Percentiles rank a stretch among this genome's conserved stretches.
phyloP scores from a whole-genome alignment of 768 basidiomycete species.

The Guyanaporus albipodus region DNA sequence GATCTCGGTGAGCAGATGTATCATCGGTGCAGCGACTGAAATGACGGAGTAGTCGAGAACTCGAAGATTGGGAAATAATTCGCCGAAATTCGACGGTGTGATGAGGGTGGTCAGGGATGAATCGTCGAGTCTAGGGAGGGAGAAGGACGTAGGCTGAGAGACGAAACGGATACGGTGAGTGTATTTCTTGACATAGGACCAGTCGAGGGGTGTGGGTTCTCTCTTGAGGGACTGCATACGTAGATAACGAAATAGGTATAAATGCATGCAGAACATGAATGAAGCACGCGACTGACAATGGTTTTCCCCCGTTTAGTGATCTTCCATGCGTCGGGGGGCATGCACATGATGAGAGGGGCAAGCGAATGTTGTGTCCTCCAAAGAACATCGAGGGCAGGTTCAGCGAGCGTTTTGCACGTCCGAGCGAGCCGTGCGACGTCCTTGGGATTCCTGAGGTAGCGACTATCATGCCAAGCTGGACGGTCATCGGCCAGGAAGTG shows the following conservation, averaged over 20 bases:
- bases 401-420: conserved; percentile 28
- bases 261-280: neutral
- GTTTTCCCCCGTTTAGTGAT: conserved; percentile 13
- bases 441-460: conserved; percentile 16
- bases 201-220: conserved; percentile 18
- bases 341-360: conserved; percentile 27
- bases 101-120: conserved; percentile 20
- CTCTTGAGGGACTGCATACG: conserved; percentile 21
- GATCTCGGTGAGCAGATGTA: conserved; percentile 17
- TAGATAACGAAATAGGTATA: neutral
- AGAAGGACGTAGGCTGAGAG: conserved; percentile 21
- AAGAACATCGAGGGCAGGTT: conserved; percentile 29
- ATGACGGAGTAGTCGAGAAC: conserved; percentile 28
- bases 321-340: conserved; percentile 26
- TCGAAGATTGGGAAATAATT: conserved; percentile 24
- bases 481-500: conserved; percentile 22
- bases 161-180: conserved; percentile 23
- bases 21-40: conserved; percentile 18
- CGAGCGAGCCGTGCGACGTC: conserved; percentile 27
- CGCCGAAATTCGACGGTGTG: conserved; percentile 17
- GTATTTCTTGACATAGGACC: conserved; percentile 22
- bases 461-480: conserved; percentile 11
- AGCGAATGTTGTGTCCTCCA: conserved; percentile 30
- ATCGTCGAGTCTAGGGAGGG: conserved; percentile 24
- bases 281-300: conserved; percentile 18